phyloP scores from a whole-genome alignment of 1,284 basidiomycete genomes.

The Cutaneotrichosporon daszewskae region DNA sequence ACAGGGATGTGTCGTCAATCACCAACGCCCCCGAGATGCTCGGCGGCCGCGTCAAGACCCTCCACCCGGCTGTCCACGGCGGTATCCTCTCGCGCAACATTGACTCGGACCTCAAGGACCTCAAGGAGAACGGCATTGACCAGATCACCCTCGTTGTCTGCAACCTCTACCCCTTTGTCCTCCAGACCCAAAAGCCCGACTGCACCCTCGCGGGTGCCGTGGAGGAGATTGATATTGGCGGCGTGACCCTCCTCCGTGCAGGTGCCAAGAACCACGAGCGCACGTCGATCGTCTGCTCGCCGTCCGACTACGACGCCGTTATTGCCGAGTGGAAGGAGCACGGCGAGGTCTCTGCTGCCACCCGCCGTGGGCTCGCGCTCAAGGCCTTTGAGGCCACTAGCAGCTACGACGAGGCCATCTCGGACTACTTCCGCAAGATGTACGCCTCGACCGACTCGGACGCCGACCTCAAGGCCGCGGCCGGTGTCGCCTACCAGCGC shows the following conservation, averaged over 20 bases:
- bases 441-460: conserved; percentile 75
- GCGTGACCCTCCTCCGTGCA: conserved; percentile 93
- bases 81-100: conserved; percentile 88
- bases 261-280: conserved; percentile 98
- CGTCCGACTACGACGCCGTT: conserved; percentile 84
- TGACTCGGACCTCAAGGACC: conserved; percentile 76
- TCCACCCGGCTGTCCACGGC: conserved; percentile 98
- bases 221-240: conserved; percentile 98
- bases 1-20: conserved; percentile 92
- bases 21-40: conserved; percentile 99
- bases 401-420: conserved; percentile 90
- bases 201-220: conserved; percentile 89
- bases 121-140: conserved; percentile 71
- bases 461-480: conserved; percentile 59
- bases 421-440: conserved; percentile 92
- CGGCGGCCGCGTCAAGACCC: conserved; percentile 94
- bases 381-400: conserved; percentile 98
- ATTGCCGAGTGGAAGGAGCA: conserved; percentile 64
- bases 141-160: conserved; percentile 94
- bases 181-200: conserved; percentile 79
- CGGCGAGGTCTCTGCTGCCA: conserved; percentile 64
- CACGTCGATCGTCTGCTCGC: conserved; percentile 87
- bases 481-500: conserved; percentile 64
- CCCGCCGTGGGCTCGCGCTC: conserved; percentile 77
- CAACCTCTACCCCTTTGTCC: conserved; percentile 97